A percentile compares a stretch with the other conserved stretches of the same genome.
phyloP scores from a whole-genome alignment of 2,329 filamentous ascomycete species.

The Helicocarpus griseus region DNA sequence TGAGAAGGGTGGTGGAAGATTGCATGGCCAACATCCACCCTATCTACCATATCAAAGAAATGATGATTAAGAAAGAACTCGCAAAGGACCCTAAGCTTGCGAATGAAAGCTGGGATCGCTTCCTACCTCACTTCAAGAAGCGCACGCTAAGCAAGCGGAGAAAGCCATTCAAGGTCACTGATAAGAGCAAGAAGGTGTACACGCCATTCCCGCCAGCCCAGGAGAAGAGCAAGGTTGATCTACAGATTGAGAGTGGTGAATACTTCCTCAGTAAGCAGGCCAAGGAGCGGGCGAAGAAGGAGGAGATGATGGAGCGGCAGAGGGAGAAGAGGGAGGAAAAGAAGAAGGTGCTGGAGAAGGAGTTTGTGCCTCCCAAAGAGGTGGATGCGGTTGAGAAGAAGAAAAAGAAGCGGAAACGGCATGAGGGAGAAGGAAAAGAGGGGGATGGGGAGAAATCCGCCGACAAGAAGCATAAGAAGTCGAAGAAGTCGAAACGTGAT shows the following conservation, averaged over 20 bases:
- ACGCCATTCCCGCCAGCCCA: constrained; percentile 94
- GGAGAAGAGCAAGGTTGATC: constrained; percentile 97
- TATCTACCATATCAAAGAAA: constrained; percentile 87
- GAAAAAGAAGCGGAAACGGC: constrained; percentile 22
- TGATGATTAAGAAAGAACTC: constrained; percentile 89
- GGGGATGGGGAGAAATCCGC: constrained; percentile 8
- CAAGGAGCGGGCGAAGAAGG: constrained; percentile 71
- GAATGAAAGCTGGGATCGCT: constrained; percentile 88
- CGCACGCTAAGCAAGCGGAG: constrained; percentile 75
- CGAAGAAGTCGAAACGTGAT: constrained; percentile 32
- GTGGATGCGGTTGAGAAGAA: constrained; percentile 45
- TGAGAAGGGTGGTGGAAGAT: constrained; percentile 80
- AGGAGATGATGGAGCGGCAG: constrained; percentile 75
- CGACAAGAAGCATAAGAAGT: constrained; percentile 54
- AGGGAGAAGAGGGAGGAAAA: constrained; percentile 81
- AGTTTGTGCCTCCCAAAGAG: constrained; percentile 82
- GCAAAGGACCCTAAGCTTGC: constrained; percentile 80
- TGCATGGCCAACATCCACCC: constrained; percentile 93
- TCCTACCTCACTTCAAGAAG: constrained; percentile 96
- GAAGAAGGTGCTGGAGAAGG: constrained; percentile 71
- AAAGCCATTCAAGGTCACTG: constrained; percentile 73
- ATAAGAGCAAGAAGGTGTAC: constrained; percentile 90
- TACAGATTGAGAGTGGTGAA: constrained; percentile 95
- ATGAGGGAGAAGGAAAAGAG: constrained; percentile 5
- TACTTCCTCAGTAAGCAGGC: constrained; percentile 92